Evolutionary conservation across 2,329 filamentous ascomycete species (phyloP), one percentile per base, ranked within the genome.

Genomic region (Colletotrichum lupini): DNA sequence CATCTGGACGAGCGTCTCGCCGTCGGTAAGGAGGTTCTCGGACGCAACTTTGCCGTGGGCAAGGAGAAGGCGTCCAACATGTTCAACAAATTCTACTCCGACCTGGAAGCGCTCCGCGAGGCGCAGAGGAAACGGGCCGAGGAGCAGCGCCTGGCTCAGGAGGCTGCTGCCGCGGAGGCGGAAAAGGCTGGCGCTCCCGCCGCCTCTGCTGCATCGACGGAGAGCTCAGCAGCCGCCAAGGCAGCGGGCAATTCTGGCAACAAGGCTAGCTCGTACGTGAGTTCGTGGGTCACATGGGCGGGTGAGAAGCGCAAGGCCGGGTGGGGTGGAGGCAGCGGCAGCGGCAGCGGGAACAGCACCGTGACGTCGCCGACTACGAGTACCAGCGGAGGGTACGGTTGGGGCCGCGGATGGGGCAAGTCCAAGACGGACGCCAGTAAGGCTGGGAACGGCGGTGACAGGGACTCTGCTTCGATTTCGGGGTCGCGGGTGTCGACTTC

Each of bases 1-100:
- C 95, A 98, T 80, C 88, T 98, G 2, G 97, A 99, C 80, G 97
- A 98, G 80, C 91, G 94, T 9, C 91, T 98, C 72, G 92, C 94
- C 1, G 92, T 94, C 73, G 94, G 95, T 9, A 90, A 92, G 67
- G 97, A 98, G 81, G 93, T 92, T 0, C 87, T 98, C 2, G 95
- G 94, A n/a, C 92, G 95, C 73, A 95, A 97, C 78, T 82, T 98
- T n/a, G 93, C 94, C 4, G 94, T 93, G 0, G 95, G 97, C 0
- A 92, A 93, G 68, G 95, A 97, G 78, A 97, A 96, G 83, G 94
- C 97, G 1, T 95, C 93, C 24, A 93, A 91, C 5, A 92, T 97
- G 49, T 94, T 98, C 82, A 97, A 93, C 81, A 95, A 91, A 78
- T 87, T 98, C 32, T 98, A 97, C 87, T 90, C 94, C 0, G 96